Conservation (phyloP, 2,329 filamentous ascomycete species). For the Colletotrichum salicis region DNA sequence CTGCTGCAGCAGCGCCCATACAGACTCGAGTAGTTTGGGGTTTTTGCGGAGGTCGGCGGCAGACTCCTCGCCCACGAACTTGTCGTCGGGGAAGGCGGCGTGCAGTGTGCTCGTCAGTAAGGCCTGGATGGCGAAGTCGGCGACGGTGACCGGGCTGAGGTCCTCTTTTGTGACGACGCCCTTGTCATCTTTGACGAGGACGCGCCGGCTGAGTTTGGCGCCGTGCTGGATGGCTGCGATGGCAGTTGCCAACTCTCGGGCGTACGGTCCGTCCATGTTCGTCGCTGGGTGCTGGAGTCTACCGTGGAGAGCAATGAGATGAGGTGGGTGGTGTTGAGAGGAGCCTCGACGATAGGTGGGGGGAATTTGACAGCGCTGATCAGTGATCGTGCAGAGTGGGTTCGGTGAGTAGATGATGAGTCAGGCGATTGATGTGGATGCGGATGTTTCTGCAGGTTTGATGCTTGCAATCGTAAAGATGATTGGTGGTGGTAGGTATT, state of each 20-base stretch:
- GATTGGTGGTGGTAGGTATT: background rate
- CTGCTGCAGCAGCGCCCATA: constrained; percentile 57
- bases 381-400: background rate
- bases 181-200: constrained; percentile 60
- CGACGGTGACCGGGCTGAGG: constrained; percentile 67
- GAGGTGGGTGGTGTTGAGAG: background rate
- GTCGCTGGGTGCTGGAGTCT: background rate
- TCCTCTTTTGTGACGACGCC: constrained; percentile 64
- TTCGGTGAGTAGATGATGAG: background rate
- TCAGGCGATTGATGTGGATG: background rate
- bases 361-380: background rate
- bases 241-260: constrained; percentile 54
- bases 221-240: constrained; percentile 57
- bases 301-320: background rate
- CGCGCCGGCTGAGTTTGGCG: constrained; percentile 59
- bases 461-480: background rate
- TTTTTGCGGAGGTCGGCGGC: constrained; percentile 58
- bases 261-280: constrained; percentile 57
- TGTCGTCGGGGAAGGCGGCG: constrained; percentile 60
- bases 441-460: background rate
- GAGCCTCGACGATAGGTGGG: background rate
- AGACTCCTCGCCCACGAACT: constrained; percentile 67
- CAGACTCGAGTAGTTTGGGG: constrained; percentile 53
- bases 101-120: constrained; percentile 63
- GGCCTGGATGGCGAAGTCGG: constrained; percentile 69